phyloP scores from a whole-genome alignment of 2,329 filamentous ascomycete species.

The Aspergillus fischeri region DNA sequence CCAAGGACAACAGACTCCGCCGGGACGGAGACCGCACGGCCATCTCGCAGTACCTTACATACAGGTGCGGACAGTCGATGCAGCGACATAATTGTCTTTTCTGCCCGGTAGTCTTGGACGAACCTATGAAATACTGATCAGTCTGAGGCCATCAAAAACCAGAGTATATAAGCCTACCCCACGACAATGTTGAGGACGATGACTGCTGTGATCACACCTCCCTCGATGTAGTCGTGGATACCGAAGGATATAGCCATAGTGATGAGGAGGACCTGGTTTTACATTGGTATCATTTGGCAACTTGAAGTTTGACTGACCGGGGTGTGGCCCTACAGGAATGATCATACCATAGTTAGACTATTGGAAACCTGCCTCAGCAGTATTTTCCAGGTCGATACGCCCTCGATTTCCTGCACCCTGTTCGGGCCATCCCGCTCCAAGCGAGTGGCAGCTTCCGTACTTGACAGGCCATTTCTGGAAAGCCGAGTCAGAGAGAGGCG shows the following conservation, averaged over 20 bases:
- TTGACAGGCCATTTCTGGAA: conserved; percentile 57
- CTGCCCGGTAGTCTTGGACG: conserved; percentile 57
- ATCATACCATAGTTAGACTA: conserved; percentile 63
- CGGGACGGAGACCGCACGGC: conserved; percentile 49
- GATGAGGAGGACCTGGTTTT: conserved; percentile 63
- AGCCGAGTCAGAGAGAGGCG: background rate
- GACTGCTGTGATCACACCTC: conserved; percentile 56
- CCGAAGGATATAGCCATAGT: conserved; percentile 64
- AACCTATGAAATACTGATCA: conserved; percentile 33
- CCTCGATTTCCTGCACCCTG: conserved; percentile 66
- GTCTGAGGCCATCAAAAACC: no score
- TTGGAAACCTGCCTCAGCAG: conserved; percentile 73
- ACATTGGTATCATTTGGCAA: conserved; percentile 4
- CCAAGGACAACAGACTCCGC: conserved; percentile 58
- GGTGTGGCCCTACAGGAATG: conserved; percentile 2
- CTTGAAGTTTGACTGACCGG: background rate
- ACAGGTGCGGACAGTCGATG: conserved; percentile 54
- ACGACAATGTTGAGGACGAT: conserved; percentile 56
- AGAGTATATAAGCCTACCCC: conserved; percentile 32
- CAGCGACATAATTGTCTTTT: conserved; percentile 57
- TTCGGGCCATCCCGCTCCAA: conserved; percentile 65
- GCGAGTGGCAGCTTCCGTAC: conserved; percentile 60
- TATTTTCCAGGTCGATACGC: conserved; percentile 70
- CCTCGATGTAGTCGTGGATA: conserved; percentile 55
- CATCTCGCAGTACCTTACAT: conserved; percentile 54